A percentile compares a stretch with the other conserved stretches of the same genome.
These are phyloP conservation scores for Leptomonas pyrrhocoris DNA, from an alignment of 208 protist species.

Conservation along the genomic window DNA sequence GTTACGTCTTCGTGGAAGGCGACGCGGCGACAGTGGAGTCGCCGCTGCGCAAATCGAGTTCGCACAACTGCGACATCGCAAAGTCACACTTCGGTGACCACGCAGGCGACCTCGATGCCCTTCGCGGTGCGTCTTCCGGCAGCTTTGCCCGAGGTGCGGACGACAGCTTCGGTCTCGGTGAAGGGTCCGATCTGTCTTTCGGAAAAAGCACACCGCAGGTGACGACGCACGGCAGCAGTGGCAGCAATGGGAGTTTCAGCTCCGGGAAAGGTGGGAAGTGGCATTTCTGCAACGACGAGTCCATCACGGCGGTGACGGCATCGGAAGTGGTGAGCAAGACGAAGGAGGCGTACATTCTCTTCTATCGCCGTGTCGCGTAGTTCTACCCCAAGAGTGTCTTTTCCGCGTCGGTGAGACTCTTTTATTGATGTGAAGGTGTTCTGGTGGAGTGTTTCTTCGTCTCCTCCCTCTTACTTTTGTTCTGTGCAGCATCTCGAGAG, in stretches of 20 bases:
- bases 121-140: not conserved
- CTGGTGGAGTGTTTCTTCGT: not conserved
- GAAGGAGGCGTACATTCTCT: conserved; percentile 78
- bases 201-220: conserved; percentile 8
- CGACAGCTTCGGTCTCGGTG: not conserved
- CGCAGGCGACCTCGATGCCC: not conserved
- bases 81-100: not conserved
- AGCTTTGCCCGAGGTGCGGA: conserved; percentile 13
- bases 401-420: too few species aligned
- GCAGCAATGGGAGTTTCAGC: not conserved
- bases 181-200: conserved; percentile 1
- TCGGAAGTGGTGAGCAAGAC: conserved; percentile 47
- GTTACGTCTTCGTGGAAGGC: conserved; percentile 59
- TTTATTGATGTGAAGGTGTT: not conserved
- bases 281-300: conserved; percentile 83
- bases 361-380: conserved; percentile 52
- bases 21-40: conserved; percentile 6
- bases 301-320: conserved; percentile 43
- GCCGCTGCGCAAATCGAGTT: not conserved
- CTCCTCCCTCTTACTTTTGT: not conserved
- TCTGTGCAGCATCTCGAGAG: too few species aligned
- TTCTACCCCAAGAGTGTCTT: too few species aligned
- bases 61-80: not conserved
- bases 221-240: not conserved
- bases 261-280: conserved; percentile 36